These are phyloP conservation scores for Alternaria alternata DNA, from an alignment of 2,329 filamentous ascomycete species.

Conservation along the genomic window DNA sequence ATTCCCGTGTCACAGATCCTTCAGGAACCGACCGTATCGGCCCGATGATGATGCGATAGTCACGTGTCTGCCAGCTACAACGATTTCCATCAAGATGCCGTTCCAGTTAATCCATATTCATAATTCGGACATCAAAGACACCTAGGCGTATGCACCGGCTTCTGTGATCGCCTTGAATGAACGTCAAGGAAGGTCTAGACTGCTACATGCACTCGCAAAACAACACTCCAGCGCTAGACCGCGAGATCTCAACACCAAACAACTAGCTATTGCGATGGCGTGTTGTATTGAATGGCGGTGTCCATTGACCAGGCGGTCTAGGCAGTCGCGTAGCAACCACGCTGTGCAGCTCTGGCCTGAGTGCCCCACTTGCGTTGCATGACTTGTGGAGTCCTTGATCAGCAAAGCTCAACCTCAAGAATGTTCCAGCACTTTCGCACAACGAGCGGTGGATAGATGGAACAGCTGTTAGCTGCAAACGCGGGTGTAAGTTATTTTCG, in stretches of 20 bases:
- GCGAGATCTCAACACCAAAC: background rate
- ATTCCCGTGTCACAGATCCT: background rate
- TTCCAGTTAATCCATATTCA: background rate
- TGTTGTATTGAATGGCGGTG: background rate
- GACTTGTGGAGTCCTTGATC: background rate
- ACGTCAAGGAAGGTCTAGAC: background rate
- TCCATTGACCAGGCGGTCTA: too few relatives aligned
- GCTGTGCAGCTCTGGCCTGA: background rate
- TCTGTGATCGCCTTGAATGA: background rate
- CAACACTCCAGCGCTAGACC: background rate
- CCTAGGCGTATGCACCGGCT: background rate
- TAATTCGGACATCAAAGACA: background rate
- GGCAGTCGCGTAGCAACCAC: background rate
- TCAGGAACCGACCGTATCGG: constrained; percentile 2
- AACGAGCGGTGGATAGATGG: background rate
- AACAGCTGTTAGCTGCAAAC: background rate
- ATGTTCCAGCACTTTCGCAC: background rate
- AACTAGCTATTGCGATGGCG: background rate
- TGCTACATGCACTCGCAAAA: background rate
- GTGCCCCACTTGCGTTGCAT: background rate
- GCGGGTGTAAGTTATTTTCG: background rate
- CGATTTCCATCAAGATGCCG: background rate
- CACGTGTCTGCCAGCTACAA: background rate
- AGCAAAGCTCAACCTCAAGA: background rate
- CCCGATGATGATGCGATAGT: constrained; percentile 3